Conservation (phyloP, 1,284 basidiomycete genomes). For the Farysia itapuensis region DNA sequence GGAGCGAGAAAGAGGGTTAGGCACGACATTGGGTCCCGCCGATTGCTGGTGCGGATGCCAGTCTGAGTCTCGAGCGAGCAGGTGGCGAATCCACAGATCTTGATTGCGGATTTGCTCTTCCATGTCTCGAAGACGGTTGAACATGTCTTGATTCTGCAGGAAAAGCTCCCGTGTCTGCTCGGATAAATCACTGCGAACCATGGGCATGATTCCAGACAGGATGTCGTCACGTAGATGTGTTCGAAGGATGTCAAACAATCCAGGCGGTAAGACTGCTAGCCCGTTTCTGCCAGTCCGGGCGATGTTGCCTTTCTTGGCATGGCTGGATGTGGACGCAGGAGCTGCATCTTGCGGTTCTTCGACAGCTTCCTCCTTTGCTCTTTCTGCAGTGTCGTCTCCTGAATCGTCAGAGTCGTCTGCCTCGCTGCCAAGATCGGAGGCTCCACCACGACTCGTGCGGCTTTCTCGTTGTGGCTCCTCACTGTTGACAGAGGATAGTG, state of each 20-base stretch:
- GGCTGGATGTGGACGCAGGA: background rate
- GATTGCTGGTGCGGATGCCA: slow-evolving; percentile 3
- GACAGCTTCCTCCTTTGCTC: background rate
- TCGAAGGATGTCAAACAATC: slow-evolving; percentile 35
- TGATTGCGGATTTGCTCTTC: slow-evolving; percentile 35
- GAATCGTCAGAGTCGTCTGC: background rate
- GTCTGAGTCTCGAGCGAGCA: slow-evolving; percentile 25
- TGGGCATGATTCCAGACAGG: slow-evolving; percentile 32
- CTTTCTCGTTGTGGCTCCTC: background rate
- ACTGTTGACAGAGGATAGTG: background rate
- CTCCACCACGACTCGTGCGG: background rate
- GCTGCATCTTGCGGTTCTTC: background rate
- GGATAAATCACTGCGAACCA: slow-evolving; percentile 30
- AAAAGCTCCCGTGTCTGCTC: slow-evolving; percentile 38
- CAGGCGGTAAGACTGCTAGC: slow-evolving; percentile 33
- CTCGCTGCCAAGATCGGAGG: background rate
- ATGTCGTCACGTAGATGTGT: slow-evolving; percentile 35
- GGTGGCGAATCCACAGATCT: slow-evolving; percentile 29
- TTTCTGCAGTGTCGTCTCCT: background rate
- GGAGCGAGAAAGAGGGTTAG: background rate
- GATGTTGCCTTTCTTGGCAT: slow-evolving; percentile 18
- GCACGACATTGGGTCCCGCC: background rate
- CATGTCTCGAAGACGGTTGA: slow-evolving; percentile 29
- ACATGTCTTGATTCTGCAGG: slow-evolving; percentile 35
- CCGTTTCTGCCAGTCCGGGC: slow-evolving; percentile 36